These are phyloP conservation scores for Termitomyces sp. DNA, from an alignment of 768 basidiomycete genomes.

Conservation along the genomic window DNA sequence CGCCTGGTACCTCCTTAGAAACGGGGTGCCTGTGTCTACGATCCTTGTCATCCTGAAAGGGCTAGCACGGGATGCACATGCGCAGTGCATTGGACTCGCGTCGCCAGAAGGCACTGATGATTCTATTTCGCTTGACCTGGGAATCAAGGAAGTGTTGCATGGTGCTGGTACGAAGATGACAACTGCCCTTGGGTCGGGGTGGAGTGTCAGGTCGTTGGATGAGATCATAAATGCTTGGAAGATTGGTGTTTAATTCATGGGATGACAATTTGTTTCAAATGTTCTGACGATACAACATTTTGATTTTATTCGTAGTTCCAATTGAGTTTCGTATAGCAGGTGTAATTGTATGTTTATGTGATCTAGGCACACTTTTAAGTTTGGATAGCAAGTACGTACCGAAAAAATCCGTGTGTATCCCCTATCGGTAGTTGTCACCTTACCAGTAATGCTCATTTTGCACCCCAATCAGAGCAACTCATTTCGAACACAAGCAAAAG, in stretches of 20 bases:
- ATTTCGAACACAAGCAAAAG: neutral
- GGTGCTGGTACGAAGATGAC: constrained; percentile 82
- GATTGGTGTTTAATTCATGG: neutral
- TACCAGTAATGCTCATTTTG: too few species aligned
- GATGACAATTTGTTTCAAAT: neutral
- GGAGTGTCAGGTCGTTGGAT: constrained; percentile 68
- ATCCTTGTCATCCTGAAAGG: constrained; percentile 59
- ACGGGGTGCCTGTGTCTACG: constrained; percentile 68
- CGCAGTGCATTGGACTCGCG: constrained; percentile 46
- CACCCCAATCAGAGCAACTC: neutral
- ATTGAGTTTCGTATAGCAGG: neutral
- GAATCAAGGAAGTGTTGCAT: constrained; percentile 84
- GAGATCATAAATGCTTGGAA: constrained; percentile 64
- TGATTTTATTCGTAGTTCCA: neutral
- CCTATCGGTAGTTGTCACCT: too few species aligned
- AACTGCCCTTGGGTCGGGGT: constrained; percentile 64
- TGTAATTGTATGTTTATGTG: too few species aligned
- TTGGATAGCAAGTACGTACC: too few species aligned
- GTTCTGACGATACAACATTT: neutral
- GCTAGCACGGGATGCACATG: constrained; percentile 61
- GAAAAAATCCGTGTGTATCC: too few species aligned
- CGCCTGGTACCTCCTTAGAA: constrained; percentile 70
- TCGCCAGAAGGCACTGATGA: constrained; percentile 52
- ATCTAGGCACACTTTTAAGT: too few species aligned
- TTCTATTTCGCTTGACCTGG: constrained; percentile 34